Evolutionary conservation across 2,329 filamentous ascomycete species (phyloP), one percentile per base, ranked within the genome.

Genomic region (Domatiomyces globalis): DNA sequence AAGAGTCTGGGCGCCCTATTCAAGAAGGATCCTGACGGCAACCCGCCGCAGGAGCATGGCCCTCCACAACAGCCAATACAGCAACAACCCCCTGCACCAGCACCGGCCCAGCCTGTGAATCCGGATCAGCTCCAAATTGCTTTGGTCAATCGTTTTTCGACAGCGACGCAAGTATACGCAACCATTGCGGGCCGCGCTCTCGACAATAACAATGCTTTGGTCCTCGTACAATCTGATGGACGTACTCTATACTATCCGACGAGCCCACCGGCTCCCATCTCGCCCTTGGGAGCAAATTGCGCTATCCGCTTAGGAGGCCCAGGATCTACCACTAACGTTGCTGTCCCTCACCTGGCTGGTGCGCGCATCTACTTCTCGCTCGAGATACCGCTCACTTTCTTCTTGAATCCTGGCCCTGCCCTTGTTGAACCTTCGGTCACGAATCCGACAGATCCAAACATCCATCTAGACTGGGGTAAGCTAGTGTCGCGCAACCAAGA

Each of bases 371-470:
- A 83, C 80, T 84, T 86, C 65, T 79, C 74, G 51, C 71, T 78
- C 53, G 77, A 76, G 58, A 68, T 68, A 45, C 75, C 74, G 36
- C 72, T 88, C 47, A 79, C 73, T 1, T 89, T 89, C 66, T 70
- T 78, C 10, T 65, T 88, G 49, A 89, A 89, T 65, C 81, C 79
- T 1, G 80, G 79, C 15, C 81, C 85, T 5, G 81, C 78, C 1
- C 72, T 89, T 12, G 84, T 88, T 44, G 84, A 88, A 67, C 85
- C 85, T 0, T 82, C 80, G 8, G 79, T 83, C 22, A 83, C 78
- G 29, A 88, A 88, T 64, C 64, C 72, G 0, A 65, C 73, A 0
- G 83, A 86, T 60, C 66, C 73, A 1, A 85, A 84, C 63, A 79
- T 80, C 62, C 68, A 75, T 36, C 67, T 76, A 45, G 67, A 72